Percentiles rank a stretch among this genome's conserved stretches.
Evolutionary conservation across 202 grass and related monocot genomes (phyloP).

Genomic region (Panicum virgatum): DNA sequence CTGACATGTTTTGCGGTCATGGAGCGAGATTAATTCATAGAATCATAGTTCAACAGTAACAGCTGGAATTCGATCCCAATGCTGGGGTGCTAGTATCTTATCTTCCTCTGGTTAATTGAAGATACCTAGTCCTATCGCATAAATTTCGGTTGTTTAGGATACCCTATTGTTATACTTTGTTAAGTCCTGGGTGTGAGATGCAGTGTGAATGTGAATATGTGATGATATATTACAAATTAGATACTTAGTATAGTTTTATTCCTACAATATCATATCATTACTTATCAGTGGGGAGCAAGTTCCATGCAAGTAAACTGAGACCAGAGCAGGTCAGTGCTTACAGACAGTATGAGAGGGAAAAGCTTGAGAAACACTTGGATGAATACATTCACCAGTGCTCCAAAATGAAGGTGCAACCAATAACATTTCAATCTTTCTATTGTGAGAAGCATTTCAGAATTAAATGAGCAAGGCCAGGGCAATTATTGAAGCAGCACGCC

Average conservation of each 20-base stretch:
- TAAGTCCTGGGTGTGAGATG: neutral
- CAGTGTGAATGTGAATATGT: no score
- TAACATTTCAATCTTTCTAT: conserved; percentile 9
- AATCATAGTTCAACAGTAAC: neutral
- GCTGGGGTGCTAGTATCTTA: neutral
- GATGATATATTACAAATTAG: neutral
- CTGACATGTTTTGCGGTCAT: neutral
- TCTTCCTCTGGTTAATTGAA: neutral
- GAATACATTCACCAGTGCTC: conserved; percentile 61
- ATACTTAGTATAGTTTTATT: neutral
- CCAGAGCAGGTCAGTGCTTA: conserved; percentile 47
- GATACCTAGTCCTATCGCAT: neutral
- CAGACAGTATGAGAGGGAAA: conserved; percentile 53
- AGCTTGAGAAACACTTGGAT: conserved; percentile 54
- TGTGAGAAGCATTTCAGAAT: conserved; percentile 10
- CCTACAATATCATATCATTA: conserved; percentile 32
- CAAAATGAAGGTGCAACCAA: conserved; percentile 48
- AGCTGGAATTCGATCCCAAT: neutral
- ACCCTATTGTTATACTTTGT: neutral
- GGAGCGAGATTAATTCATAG: neutral
- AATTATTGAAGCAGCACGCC: neutral
- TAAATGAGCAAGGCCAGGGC: neutral
- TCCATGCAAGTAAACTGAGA: conserved; percentile 50
- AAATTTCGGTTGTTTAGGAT: neutral
- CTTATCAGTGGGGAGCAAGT: conserved; percentile 56